Evolutionary conservation across 1,139 yeast species (phyloP), one percentile per base, ranked within the genome.

Genomic region (Candida sp.): DNA sequence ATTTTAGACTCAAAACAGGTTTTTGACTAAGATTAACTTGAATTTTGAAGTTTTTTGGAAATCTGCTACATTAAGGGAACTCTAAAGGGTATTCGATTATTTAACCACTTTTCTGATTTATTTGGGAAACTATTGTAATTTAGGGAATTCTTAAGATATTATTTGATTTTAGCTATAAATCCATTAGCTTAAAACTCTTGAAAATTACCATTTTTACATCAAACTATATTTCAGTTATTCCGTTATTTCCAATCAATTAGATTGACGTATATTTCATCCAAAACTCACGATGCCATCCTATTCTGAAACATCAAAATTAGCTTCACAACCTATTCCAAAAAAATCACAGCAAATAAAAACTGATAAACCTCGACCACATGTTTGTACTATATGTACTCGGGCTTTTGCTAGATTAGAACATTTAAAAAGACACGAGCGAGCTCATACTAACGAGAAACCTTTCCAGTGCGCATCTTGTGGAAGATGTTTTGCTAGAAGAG

Each of bases 401-500:
- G 96, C 97, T 2, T 93, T 93, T 74, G 98, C 97, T 3, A 75
- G 99, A 38, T 75, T 89, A 45, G 99, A 93, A 64, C 99, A 93
- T 64, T 76, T 93, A 55, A 87, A 90, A 61, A 81, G 99, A 46
- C 99, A 93, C 58, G 96, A 91, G 59, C 73, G 98, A 38, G 85
- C 96, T 2, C 99, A 93, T 62, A 93, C 99, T 7, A 90, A 91
- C 63, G 99, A 93, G 63, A 93, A 91, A 62, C 99, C 99, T 1
- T 93, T 87, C 57, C 79, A 73, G 54, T 73, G 79, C 57, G 78
- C 77, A 22, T 72, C 73, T 5, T 73, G 79, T 49, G 79, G 79
- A 12, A 61, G 79, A 33, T 73, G 79, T 52, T 73, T 73, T 57
- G 79, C 79, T 19, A 55, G 79, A 35, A 51, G 79, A 55, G 78